Base-by-base conservation (phyloP, 1,284 basidiomycete species). In the Cryptococcus sp. region DNA sequence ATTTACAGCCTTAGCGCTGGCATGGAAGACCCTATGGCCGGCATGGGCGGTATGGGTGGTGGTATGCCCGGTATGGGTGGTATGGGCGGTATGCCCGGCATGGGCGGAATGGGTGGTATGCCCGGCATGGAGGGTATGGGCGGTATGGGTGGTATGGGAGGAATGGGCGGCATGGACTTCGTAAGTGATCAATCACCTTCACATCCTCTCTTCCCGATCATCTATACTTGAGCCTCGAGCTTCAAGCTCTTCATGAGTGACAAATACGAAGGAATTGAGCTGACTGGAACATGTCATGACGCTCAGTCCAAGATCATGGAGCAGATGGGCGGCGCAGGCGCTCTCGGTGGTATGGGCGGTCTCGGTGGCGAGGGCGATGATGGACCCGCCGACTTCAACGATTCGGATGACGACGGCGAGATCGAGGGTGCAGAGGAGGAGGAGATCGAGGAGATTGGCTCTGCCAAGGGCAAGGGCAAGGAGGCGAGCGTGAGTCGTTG, bases 401-500 rank as follows among this genome's bases (percentile, higher is more conserved):
- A 63, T 43, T 72, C 68, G 43, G 81, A 69, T 47, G 81, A 64
- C 43, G 68, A 66, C 43, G 68, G 65, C 46, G 64, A 63, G 19
- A 66, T 58, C 17, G 67, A 57, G n/a, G 74, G 58, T 6, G 82
- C 81, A 53, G 71, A 54, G 13, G 81, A 80, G 49, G 86, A 85
- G 53, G 81, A 78, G 16, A 85, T 84, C 54, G 86, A 86, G 43
- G 68, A 65, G 48, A 87, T 85, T 40, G 63, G 61, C 49, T 87
- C 85, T 41, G 88, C 57, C 47, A 61, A 68, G 60, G 62, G 54
- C 22, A 65, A 64, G 51, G 65, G 61, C 40, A 62, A 64, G 50
- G 62, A 62, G 53, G 62, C 55, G 40, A 58, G 53, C 60, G 68
- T 71, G 63, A 69, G 67, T 62, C 40, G 48, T 19, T 42, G 15